phyloP scores from a whole-genome alignment of 2,329 filamentous ascomycete genomes.

The Ophiostoma tasmaniense region DNA sequence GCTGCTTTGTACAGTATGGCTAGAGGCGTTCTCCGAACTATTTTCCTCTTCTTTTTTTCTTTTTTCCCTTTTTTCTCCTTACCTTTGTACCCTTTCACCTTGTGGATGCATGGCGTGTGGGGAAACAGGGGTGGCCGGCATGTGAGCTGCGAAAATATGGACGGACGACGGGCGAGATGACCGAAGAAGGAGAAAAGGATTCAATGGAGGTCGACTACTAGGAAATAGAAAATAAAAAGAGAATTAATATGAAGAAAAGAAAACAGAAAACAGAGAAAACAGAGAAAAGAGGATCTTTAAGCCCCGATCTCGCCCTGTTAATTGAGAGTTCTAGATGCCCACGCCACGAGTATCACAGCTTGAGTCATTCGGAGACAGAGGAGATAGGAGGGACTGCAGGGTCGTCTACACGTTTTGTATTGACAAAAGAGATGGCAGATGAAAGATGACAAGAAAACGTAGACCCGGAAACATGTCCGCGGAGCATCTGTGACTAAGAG shows the following conservation, averaged over 20 bases:
- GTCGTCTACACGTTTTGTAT: background rate
- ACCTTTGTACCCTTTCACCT: background rate
- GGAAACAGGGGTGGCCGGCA: constrained; percentile 4
- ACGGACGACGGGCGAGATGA: background rate
- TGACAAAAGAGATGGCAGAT: background rate
- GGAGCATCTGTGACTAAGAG: background rate
- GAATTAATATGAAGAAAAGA: background rate
- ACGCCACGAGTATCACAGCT: background rate
- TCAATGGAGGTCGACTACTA: background rate
- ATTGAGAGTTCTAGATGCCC: background rate
- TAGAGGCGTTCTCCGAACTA: background rate
- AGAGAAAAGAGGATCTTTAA: constrained; percentile 1
- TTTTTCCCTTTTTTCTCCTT: background rate
- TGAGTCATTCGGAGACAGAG: background rate
- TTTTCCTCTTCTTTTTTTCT: too few species aligned
- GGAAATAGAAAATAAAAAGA: background rate
- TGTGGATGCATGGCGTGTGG: constrained; percentile 12
- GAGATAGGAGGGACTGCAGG: background rate
- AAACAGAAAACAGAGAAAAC: background rate
- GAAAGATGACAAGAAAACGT: background rate
- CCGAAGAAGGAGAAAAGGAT: constrained; percentile 2
- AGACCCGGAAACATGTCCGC: background rate
- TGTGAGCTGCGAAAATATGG: background rate
- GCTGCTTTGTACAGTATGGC: background rate
- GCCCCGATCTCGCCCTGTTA: constrained; percentile 11